Evolutionary conservation across 257 asterid species (phyloP).

Genomic region (Ballota nigra): DNA sequence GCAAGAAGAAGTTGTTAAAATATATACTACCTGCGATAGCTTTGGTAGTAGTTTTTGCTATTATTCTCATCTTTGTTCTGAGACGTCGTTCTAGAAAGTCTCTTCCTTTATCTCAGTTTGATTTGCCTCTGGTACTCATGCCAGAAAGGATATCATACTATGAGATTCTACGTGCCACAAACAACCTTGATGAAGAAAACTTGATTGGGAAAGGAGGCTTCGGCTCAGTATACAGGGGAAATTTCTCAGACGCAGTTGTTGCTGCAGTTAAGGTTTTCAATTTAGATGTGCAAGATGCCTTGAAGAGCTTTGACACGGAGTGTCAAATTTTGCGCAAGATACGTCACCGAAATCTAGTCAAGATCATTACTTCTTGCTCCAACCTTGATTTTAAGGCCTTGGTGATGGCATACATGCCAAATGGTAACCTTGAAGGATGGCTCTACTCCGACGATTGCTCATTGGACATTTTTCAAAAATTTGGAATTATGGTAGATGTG

Average conservation of each 20-base stretch:
- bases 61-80: not conserved
- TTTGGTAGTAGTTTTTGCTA: not conserved
- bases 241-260: not conserved
- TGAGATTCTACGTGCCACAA: not conserved
- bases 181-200: not conserved
- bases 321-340: not conserved
- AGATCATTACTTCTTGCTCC: not conserved
- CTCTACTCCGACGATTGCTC: not conserved
- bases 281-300: not conserved
- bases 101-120: not conserved
- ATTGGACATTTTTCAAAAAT: not conserved
- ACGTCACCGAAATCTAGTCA: constrained; percentile 4
- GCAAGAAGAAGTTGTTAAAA: not conserved
- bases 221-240: not conserved
- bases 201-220: not conserved
- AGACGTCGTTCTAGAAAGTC: not conserved
- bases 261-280: not conserved
- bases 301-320: not conserved
- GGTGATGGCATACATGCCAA: not conserved
- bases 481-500: not conserved
- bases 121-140: too few relatives aligned
- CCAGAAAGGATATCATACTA: not conserved
- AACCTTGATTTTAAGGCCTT: constrained; percentile 1
- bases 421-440: not conserved
- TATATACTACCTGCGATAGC: not conserved